Base-by-base conservation (phyloP, 1,284 basidiomycete species). In the Heliocybe sulcata region DNA sequence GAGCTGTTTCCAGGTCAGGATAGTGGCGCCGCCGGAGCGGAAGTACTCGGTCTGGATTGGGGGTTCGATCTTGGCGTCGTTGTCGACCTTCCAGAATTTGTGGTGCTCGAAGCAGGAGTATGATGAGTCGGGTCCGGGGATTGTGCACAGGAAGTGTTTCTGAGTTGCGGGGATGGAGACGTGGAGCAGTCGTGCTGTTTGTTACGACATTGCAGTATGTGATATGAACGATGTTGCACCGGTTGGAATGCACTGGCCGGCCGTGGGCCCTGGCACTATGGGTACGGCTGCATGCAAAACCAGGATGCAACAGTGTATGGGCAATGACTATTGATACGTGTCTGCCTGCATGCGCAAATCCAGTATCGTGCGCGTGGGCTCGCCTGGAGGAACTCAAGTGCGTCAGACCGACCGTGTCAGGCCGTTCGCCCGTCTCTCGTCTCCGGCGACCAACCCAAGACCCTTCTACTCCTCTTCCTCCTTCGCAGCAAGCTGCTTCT, bases 21-120 rank as follows among this genome's bases (percentile, higher is more conserved):
- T 94, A 56, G 87, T 92, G 57, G 90, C 92, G 61, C 92, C 92
- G 55, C 93, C 92, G 45, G 93, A 95, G 77, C 79, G 93, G 67
- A 94, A 93, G 73, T 93, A 92, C 82, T 92, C 91, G 54, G 95
- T 98, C 75, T 98, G 95, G 95, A 98, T 98, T 68, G 95, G 96
- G 83, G 95, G 96, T 67, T 97, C 94, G 60, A 98, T 98, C 72
- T 80, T 98, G 58, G 93, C 94, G 35, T 97, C 94, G 56, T 85
- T 98, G 57, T 90, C 85, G 64, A 98, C 95, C 61, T 98, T 98
- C 93, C 94, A 97, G 81, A 88, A 87, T 68, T 72, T 92, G 67
- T 93, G 91, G 92, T 88, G 87, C 79, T 90, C 90, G 61, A 95
- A 94, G 80, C 90, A 94, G 69, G 89, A 91, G 73, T 93, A 93